Percentiles rank a stretch among this genome's conserved stretches.
Conservation (phyloP, 306 rosid genomes). For the Ormosia emarginata region DNA sequence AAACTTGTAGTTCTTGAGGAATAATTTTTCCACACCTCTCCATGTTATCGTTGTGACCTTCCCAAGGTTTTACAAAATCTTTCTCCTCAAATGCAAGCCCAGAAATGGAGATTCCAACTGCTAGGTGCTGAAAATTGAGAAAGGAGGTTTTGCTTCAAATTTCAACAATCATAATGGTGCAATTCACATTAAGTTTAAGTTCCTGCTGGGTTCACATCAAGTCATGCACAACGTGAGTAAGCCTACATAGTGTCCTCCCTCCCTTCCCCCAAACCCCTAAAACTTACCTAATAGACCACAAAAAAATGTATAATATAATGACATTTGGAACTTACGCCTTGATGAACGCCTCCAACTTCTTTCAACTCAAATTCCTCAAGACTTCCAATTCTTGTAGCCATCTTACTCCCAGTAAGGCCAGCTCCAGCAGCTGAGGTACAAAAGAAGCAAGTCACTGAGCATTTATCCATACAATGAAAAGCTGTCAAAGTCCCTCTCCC, state of each 20-base stretch:
- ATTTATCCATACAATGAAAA: constrained; percentile 4
- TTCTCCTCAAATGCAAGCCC: constrained; percentile 74
- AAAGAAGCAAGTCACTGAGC: constrained; percentile 20
- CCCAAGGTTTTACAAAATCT: constrained; percentile 89
- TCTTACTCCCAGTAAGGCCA: constrained; percentile 54
- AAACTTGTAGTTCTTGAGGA: background rate
- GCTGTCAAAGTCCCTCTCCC: background rate
- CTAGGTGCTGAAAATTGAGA: constrained; percentile 61
- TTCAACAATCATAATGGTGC: constrained; percentile 11
- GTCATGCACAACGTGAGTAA: background rate
- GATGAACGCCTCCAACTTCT: constrained; percentile 36
- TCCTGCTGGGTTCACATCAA: constrained; percentile 18
- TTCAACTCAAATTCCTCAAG: constrained; percentile 65
- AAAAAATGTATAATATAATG: background rate
- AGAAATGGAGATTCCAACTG: constrained; percentile 77
- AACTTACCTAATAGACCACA: background rate
- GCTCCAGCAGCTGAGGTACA: constrained; percentile 56
- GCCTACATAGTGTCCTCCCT: constrained; percentile 1
- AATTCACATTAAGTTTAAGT: background rate
- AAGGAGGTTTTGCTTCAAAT: constrained; percentile 12
- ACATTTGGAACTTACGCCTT: constrained; percentile 51
- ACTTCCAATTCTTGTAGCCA: constrained; percentile 59
- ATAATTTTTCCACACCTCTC: constrained; percentile 60
- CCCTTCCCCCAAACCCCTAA: constrained; percentile 9
- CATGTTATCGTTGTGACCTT: constrained; percentile 50